phyloP scores from a whole-genome alignment of 495 filamentous ascomycete genomes.

The Glonium stellatum region DNA sequence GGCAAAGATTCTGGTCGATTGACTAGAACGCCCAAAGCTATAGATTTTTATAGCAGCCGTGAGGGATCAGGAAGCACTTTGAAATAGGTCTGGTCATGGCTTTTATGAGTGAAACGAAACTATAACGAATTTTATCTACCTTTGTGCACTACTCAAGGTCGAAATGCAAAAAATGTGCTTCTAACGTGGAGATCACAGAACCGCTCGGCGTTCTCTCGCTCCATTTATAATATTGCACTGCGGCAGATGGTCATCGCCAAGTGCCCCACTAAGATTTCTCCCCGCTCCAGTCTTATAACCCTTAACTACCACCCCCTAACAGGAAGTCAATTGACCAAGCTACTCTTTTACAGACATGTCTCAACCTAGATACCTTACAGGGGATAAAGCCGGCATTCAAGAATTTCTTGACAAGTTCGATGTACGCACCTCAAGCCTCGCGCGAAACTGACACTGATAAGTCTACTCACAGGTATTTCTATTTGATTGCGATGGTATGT shows the following conservation, averaged over 20 bases:
- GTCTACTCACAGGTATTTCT: conserved; percentile 64
- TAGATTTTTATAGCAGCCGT: conserved; percentile 2
- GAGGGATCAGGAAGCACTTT: too few species aligned
- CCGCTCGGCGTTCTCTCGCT: too few species aligned
- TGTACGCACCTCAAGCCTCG: conserved; percentile 47
- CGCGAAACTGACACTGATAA: conserved; percentile 4
- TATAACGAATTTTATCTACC: too few species aligned
- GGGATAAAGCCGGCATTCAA: conserved; percentile 63
- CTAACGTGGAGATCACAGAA: too few species aligned
- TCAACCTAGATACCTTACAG: conserved; percentile 67
- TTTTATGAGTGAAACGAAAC: background rate
- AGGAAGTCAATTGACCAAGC: background rate
- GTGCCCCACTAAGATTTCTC: background rate
- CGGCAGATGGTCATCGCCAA: background rate
- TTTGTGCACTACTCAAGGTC: too few species aligned
- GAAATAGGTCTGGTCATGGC: background rate
- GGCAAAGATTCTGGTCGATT: conserved; percentile 72
- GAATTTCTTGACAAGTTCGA: conserved; percentile 87
- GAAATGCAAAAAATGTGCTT: too few species aligned
- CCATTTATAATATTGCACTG: background rate
- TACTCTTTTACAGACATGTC: conserved; percentile 16
- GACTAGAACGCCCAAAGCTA: conserved; percentile 21
- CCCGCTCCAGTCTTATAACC: background rate
- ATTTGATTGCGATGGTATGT: conserved; percentile 92
- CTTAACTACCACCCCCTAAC: background rate